A percentile compares a stretch with the other conserved stretches of the same genome.
Conservation (phyloP, 805 yeast species). For the Scheffersomyces amazonensis region DNA sequence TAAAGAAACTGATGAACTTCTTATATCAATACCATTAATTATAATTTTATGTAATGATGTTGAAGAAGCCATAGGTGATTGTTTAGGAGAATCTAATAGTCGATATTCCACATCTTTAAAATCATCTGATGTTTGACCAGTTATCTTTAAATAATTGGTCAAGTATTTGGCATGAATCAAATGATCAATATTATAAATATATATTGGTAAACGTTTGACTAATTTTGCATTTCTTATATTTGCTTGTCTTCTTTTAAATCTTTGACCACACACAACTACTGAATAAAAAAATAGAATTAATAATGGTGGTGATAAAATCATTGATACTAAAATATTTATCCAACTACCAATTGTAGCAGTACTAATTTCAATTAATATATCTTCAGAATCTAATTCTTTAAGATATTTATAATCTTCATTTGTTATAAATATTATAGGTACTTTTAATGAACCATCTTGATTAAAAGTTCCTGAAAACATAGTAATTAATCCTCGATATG, state of each 20-base stretch:
- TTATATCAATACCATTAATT: constrained; percentile 40
- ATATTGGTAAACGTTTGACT: constrained; percentile 36
- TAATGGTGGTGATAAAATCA: constrained; percentile 42
- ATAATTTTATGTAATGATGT: constrained; percentile 33
- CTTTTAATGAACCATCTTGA: constrained; percentile 31
- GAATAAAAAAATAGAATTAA: constrained; percentile 33
- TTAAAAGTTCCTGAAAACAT: constrained; percentile 51
- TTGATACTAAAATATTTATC: constrained; percentile 37
- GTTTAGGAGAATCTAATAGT: constrained; percentile 9
- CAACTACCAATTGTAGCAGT: constrained; percentile 38
- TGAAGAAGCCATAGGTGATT: constrained; percentile 13
- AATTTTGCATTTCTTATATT: constrained; percentile 26
- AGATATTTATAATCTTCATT: constrained; percentile 36
- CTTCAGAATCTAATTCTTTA: constrained; percentile 2
- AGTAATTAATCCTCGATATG: constrained; percentile 45
- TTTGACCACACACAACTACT: constrained; percentile 26
- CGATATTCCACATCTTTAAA: constrained; percentile 5
- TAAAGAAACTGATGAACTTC: constrained; percentile 12
- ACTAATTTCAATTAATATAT: constrained; percentile 14
- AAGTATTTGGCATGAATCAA: constrained; percentile 24
- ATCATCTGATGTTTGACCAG: constrained; percentile 22
- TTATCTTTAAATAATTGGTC: constrained; percentile 26
- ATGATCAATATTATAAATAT: constrained; percentile 34
- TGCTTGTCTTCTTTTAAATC: constrained; percentile 20
- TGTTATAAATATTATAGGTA: constrained; percentile 54